phyloP scores from a whole-genome alignment of 75 land plant species.

The Picea sitchensis region DNA sequence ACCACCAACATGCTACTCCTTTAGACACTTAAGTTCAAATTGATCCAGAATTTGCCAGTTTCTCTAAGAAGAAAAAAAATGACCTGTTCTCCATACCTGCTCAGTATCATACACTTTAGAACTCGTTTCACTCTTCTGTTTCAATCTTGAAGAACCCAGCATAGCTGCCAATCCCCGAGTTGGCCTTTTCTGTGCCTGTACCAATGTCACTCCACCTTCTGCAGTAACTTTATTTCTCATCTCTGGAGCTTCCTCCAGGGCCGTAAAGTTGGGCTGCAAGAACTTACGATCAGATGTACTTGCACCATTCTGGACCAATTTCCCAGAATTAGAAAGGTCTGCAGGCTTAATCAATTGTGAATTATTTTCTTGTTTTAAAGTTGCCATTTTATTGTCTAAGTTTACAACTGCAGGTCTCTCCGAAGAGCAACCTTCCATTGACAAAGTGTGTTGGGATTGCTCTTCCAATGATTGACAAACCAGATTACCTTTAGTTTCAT shows the following conservation, averaged over 20 bases:
- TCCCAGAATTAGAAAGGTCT: not conserved
- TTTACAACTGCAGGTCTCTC: not conserved
- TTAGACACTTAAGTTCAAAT: not conserved
- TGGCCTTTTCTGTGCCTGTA: constrained; percentile 48
- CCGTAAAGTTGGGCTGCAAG: not conserved
- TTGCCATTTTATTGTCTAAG: not conserved
- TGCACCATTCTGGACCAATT: not conserved
- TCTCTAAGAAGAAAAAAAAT: not conserved
- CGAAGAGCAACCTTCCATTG: not conserved
- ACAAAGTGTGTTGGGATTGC: not conserved
- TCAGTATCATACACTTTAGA: constrained; percentile 12
- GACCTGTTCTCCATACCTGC: constrained; percentile 15
- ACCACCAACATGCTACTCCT: not conserved
- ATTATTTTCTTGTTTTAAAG: not conserved
- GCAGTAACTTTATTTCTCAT: not conserved
- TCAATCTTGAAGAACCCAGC: constrained; percentile 36
- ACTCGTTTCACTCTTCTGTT: constrained; percentile 19
- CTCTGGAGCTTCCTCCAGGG: not conserved
- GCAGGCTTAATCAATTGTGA: not conserved
- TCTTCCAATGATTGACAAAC: not conserved
- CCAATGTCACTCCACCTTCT: constrained; percentile 29
- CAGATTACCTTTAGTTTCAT: constrained; percentile 1
- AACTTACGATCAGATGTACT: not conserved
- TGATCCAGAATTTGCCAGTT: not conserved
- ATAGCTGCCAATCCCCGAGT: constrained; percentile 51